Conservation (phyloP, 163 green algal genomes). For the Scenedesmus sp. region DNA sequence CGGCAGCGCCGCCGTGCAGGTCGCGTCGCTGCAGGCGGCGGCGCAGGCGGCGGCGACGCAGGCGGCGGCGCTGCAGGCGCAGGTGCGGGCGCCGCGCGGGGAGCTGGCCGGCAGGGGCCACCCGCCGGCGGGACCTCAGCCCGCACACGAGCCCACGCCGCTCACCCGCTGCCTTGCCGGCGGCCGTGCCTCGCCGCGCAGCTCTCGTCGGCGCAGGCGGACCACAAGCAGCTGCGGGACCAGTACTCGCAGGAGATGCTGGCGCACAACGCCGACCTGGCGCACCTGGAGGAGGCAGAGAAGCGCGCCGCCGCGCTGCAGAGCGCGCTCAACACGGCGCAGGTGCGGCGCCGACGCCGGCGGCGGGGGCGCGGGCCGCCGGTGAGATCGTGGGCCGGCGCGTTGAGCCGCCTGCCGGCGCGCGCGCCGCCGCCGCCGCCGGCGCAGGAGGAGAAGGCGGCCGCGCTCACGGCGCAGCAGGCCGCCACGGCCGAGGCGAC, state of each 20-base stretch:
- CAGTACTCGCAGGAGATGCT: constrained; percentile 27
- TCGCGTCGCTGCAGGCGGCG: background rate
- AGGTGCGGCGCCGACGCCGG: background rate
- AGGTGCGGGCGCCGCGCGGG: constrained; percentile 5
- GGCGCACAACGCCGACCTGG: constrained; percentile 18
- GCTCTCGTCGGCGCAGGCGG: background rate
- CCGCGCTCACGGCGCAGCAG: constrained; percentile 15
- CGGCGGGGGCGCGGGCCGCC: no score
- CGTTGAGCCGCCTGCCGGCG: no score
- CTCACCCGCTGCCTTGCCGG: background rate
- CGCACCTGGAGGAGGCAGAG: constrained; percentile 21
- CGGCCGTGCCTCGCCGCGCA: background rate
- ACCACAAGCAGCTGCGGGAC: constrained; percentile 23
- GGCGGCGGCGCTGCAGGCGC: background rate
- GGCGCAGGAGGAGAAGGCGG: no score
- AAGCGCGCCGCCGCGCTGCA: background rate
- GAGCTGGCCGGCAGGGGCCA: background rate
- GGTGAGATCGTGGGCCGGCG: no score
- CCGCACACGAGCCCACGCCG: background rate
- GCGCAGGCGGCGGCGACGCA: constrained; percentile 8
- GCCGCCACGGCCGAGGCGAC: background rate
- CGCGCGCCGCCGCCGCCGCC: no score
- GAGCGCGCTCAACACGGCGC: background rate
- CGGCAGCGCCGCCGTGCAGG: background rate
- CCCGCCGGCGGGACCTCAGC: background rate